phyloP scores from a whole-genome alignment of 345 rosid genomes.

The Eucalyptus marginata region DNA sequence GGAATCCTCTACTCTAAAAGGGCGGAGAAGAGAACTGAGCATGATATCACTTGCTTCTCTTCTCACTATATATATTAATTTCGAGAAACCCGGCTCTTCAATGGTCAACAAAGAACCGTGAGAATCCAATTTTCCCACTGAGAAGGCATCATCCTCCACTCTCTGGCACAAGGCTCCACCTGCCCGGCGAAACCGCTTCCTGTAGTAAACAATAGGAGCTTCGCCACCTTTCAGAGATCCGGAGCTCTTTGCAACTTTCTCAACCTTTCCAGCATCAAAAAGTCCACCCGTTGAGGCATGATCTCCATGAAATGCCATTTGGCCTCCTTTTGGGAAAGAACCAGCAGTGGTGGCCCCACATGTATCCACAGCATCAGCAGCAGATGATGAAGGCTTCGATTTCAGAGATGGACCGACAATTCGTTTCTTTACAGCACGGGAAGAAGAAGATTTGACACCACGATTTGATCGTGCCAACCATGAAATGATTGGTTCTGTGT shows the following conservation, averaged over 20 bases:
- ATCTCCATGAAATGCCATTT: constrained; percentile 9
- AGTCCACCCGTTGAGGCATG: constrained; percentile 16
- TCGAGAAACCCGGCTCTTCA: not conserved
- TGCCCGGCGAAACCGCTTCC: constrained; percentile 59
- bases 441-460: constrained; percentile 37
- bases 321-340: constrained; percentile 5
- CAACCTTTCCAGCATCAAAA: constrained; percentile 12
- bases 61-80: not conserved
- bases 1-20: constrained; percentile 15
- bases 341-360: constrained; percentile 9
- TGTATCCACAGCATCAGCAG: constrained; percentile 10
- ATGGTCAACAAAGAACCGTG: constrained; percentile 18
- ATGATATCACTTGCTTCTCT: not conserved
- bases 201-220: constrained; percentile 65
- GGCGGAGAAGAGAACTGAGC: not conserved
- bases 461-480: constrained; percentile 64
- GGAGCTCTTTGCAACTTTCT: constrained; percentile 14
- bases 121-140: constrained; percentile 4
- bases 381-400: not conserved
- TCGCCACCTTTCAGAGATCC: constrained; percentile 17
- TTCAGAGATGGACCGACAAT: constrained; percentile 6
- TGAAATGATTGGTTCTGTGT: constrained; percentile 85
- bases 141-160: constrained; percentile 2
- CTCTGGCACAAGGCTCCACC: not conserved
- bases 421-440: constrained; percentile 34